These are phyloP conservation scores for Corylus heterophylla DNA, from an alignment of 306 rosid genomes.

Conservation along the genomic window DNA sequence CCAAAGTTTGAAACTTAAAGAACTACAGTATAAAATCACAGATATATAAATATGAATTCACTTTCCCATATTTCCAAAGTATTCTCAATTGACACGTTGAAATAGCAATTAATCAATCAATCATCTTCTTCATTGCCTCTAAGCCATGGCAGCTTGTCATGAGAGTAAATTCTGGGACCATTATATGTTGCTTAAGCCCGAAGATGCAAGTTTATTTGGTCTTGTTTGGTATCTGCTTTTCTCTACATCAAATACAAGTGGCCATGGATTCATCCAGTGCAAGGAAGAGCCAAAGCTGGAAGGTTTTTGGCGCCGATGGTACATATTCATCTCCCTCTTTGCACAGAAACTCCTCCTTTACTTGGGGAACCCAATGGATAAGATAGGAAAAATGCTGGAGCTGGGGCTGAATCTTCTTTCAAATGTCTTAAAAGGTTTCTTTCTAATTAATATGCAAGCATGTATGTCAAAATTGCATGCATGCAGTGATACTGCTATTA, in stretches of 20 bases:
- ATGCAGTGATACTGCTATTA: too few species aligned
- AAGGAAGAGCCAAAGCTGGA: background rate
- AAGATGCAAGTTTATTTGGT: slow-evolving; percentile 16
- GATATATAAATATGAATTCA: background rate
- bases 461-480: too few species aligned
- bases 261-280: slow-evolving; percentile 23
- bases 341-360: slow-evolving; percentile 38
- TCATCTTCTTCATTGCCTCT: background rate
- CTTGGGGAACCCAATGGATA: slow-evolving; percentile 19
- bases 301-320: slow-evolving; percentile 30
- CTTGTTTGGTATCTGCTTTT: slow-evolving; percentile 24
- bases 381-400: slow-evolving; percentile 38
- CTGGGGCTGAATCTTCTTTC: slow-evolving; percentile 46
- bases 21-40: too few species aligned
- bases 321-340: slow-evolving; percentile 35
- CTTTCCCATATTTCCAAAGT: background rate
- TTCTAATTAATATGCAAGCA: background rate
- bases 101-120: background rate
- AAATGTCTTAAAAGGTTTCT: slow-evolving; percentile 41
- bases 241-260: slow-evolving; percentile 5
- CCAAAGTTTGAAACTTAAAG: too few species aligned
- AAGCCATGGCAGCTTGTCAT: slow-evolving; percentile 9
- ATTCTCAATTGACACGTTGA: slow-evolving; percentile 8
- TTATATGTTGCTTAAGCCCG: slow-evolving; percentile 31
- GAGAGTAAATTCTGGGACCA: slow-evolving; percentile 8